Evolutionary conservation across 2,329 filamentous ascomycete species (phyloP), one percentile per base, ranked within the genome.

Genomic region (Huntiella moniliformis): DNA sequence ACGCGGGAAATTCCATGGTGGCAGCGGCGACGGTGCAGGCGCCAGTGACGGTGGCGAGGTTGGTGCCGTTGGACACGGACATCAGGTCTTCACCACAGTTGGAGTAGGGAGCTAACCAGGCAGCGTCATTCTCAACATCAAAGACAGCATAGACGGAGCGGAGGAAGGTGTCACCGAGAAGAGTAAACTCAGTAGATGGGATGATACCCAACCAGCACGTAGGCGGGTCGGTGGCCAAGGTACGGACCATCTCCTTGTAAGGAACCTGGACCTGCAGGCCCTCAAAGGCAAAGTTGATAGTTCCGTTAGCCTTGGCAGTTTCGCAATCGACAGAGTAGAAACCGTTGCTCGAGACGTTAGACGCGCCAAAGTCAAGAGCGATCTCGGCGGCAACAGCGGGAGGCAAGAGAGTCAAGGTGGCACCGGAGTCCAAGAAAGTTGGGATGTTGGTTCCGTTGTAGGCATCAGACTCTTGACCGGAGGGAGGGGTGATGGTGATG

Each of bases 361-460:
- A 48, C 2, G 64, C 63, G 8, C 67, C 68, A 45, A 76, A 67
- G 51, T 70, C 67, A 16, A 58, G 54, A 15, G 67, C 67, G 31
- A 77, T 67, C 37, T 54, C 51, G n/a, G 60, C 54, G 37, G 70
- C 70, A 31, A 83, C 60, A 15, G 58, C 56, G 46, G 70, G 61
- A 1, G 80, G 80, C 1, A 85, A 64, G 46, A 82, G 71, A 42
- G 73, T 79, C 54, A 82, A 64, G 11, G 76, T 82, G 17, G 75
- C 77, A 5, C 80, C 80, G 18, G 74, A 80, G 60, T 85, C 80
- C 38, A 84, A 67, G 45, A 84, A 74, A 8, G 80, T 77, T 10
- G 73, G 65, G 52, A 67, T 61, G 12, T 53, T 53, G 38, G 61
- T 61, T 54, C 59, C 58, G 35, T 55, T 44, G 51, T 67, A 67